Percentiles rank a stretch among this genome's conserved stretches.
These are phyloP conservation scores for Peronospora tabacina DNA, from an alignment of 352 stramenopile species.

Conservation along the genomic window DNA sequence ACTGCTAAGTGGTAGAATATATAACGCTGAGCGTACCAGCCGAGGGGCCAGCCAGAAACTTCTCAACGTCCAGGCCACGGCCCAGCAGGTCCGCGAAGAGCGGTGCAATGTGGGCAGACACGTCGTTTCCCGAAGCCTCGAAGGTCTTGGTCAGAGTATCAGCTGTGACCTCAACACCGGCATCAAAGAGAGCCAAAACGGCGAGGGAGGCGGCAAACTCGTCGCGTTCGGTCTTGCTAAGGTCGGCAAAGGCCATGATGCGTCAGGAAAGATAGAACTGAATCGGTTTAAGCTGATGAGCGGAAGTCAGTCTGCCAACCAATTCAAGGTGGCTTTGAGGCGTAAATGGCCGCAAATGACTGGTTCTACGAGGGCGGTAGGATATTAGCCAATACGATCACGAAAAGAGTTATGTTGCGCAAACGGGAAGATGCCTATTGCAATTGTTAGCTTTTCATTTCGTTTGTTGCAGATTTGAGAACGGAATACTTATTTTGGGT, in stretches of 20 bases:
- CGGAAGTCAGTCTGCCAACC: slow-evolving; percentile 62
- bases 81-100: slow-evolving; percentile 80
- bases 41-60: slow-evolving; percentile 83
- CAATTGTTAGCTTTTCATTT: no score
- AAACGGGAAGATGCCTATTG: slow-evolving; percentile 1
- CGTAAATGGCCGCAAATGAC: slow-evolving; percentile 47
- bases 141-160: slow-evolving; percentile 73
- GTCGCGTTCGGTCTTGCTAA: slow-evolving; percentile 77
- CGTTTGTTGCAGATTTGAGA: no score
- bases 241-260: slow-evolving; percentile 81
- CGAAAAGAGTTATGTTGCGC: neutral
- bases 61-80: slow-evolving; percentile 78
- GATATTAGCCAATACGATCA: slow-evolving; percentile 16
- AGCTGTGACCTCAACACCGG: slow-evolving; percentile 64
- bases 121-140: slow-evolving; percentile 69
- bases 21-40: slow-evolving; percentile 41
- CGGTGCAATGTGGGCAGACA: slow-evolving; percentile 67
- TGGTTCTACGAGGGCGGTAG: slow-evolving; percentile 34
- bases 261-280: slow-evolving; percentile 61
- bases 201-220: slow-evolving; percentile 81
- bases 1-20: neutral
- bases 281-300: slow-evolving; percentile 83
- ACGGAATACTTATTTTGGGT: no score
- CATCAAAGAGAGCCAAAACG: slow-evolving; percentile 72
- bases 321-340: slow-evolving; percentile 4